phyloP scores from a whole-genome alignment of 352 stramenopile genomes.

The Phytophthora hibernalis region DNA sequence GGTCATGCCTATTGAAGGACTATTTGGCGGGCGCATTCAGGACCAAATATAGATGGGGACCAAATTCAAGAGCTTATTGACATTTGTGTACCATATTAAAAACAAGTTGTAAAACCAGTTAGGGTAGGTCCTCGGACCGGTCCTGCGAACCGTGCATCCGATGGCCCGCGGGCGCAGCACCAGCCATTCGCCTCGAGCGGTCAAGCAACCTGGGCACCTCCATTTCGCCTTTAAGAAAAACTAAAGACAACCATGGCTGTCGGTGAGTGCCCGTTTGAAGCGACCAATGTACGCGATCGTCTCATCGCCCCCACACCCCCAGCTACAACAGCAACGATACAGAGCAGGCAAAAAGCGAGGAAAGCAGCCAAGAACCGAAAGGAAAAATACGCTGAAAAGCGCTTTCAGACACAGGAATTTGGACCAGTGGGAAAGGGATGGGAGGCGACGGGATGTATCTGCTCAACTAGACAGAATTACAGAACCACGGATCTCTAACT shows the following conservation, averaged over 20 bases:
- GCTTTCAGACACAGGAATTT: slow-evolving; percentile 6
- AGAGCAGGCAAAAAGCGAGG: slow-evolving; percentile 30
- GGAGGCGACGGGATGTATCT: not conserved
- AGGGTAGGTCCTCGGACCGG: slow-evolving; percentile 31
- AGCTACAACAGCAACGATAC: slow-evolving; percentile 13
- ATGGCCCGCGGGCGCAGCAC: slow-evolving; percentile 49
- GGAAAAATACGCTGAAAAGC: slow-evolving; percentile 17
- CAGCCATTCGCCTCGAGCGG: slow-evolving; percentile 61
- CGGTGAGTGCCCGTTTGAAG: slow-evolving; percentile 52
- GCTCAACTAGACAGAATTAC: not conserved
- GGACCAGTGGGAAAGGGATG: not conserved
- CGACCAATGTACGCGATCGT: not conserved
- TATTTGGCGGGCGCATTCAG: not conserved
- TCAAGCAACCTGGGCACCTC: slow-evolving; percentile 33
- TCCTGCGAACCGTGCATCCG: slow-evolving; percentile 27
- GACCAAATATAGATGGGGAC: not conserved
- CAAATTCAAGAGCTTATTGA: too few relatives aligned
- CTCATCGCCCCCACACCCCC: slow-evolving; percentile 13
- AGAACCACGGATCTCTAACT: slow-evolving; percentile 29
- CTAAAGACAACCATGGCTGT: slow-evolving; percentile 88
- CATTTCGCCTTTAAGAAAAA: slow-evolving; percentile 93
- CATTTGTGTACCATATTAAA: not conserved
- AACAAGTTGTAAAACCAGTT: slow-evolving; percentile 6
- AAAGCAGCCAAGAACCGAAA: slow-evolving; percentile 25
- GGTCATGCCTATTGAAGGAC: not conserved